Evolutionary conservation across 2,329 filamentous ascomycete genomes (phyloP), one percentile per base, ranked within the genome.

Genomic region (Hawksworthiomyces lignivorus): DNA sequence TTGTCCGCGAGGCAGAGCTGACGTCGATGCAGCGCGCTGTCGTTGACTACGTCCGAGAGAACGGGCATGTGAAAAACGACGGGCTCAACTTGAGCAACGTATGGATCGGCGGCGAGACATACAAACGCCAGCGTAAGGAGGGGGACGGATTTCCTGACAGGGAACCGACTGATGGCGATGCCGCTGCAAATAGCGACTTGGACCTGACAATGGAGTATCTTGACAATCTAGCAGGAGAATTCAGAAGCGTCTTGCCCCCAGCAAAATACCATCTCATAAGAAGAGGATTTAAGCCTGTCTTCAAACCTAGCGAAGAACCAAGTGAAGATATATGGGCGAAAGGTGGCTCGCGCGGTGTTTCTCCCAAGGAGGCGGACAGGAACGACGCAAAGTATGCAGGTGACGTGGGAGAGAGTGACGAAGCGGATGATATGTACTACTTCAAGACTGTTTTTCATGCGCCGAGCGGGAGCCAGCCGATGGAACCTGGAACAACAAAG

Each of bases 371-470:
- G n/a, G n/a, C n/a, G n/a, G n/a, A n/a, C n/a, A n/a, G n/a, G n/a
- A n/a, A n/a, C n/a, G n/a, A n/a, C n/a, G n/a, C n/a, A n/a, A n/a
- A n/a, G 24, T 26, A 8, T 2, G 24, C 3, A 12, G 24, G 24
- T 26, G 24, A 26, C 24, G 24, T 12, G 24, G 8, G 24, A 12
- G 24, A 26, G 24, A 26, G 12, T 12, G 35, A 41, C 7, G 47
- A 54, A 43, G 52, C 47, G 41, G 28, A 38, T 48, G 5, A 48
- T 20, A n/a, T n/a, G n/a, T n/a, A n/a, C n/a, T n/a, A n/a, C n/a
- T n/a, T 12, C 45, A 57, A 26, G 27, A 62, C 62, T 10, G 59
- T 75, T 11, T 73, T 74, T 48, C 66, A 72, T 19, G 65, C 73
- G 3, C 70, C 70, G 1, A 57, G 57, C 6, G 57, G 60, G 14